These are phyloP conservation scores for Solanum arcanum DNA, from an alignment of 257 asterid genomes.

Conservation along the genomic window DNA sequence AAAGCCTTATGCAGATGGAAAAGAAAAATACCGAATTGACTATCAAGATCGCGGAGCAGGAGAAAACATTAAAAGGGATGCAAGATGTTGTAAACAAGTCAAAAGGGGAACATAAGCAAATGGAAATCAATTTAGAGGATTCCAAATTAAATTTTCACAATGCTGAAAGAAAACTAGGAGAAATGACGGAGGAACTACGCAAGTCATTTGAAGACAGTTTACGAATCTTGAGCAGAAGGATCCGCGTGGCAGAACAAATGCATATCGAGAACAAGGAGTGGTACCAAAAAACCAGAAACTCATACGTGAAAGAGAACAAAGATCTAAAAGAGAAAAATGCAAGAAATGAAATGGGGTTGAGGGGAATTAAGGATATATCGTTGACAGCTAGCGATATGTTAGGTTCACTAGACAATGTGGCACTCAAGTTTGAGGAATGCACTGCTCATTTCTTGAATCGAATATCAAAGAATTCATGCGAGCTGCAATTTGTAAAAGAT, in stretches of 20 bases:
- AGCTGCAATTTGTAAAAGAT: constrained; percentile 49
- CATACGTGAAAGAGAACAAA: constrained; percentile 23
- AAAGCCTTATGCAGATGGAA: constrained; percentile 19
- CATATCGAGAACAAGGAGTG: constrained; percentile 70
- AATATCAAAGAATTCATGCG: constrained; percentile 60
- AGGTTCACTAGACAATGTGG: constrained; percentile 35
- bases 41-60: constrained; percentile 24
- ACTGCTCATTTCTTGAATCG: constrained; percentile 43
- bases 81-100: constrained; percentile 2
- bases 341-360: constrained; percentile 12
- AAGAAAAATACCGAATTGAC: constrained; percentile 25
- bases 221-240: constrained; percentile 65
- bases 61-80: background rate
- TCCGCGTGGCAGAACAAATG: constrained; percentile 74
- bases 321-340: constrained; percentile 21
- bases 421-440: constrained; percentile 48
- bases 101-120: constrained; percentile 15
- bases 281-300: constrained; percentile 34
- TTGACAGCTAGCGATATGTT: constrained; percentile 37
- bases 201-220: constrained; percentile 59
- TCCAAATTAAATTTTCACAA: constrained; percentile 27
- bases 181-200: constrained; percentile 49
- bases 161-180: constrained; percentile 53
- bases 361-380: constrained; percentile 33
- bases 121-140: background rate